Evolutionary conservation across 1,139 yeast genomes (phyloP).

Genomic region (Blastobotrys niveus): DNA sequence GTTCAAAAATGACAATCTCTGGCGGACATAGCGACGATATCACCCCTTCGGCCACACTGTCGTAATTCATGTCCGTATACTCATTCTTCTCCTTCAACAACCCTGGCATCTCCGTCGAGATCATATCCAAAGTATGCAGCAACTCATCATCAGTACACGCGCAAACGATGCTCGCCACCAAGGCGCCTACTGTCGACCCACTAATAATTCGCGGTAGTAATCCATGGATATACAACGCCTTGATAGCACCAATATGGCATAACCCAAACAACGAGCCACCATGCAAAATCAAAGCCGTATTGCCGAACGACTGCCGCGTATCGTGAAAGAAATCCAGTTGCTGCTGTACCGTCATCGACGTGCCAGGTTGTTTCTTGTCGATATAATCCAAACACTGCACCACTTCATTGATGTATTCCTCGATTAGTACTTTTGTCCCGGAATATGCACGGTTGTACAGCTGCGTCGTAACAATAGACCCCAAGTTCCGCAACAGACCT

Average conservation of each 20-base stretch:
- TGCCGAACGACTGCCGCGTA: constrained; percentile 82
- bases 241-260: constrained; percentile 88
- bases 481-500: constrained; percentile 82
- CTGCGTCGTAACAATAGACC: constrained; percentile 77
- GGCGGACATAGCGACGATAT: constrained; percentile 71
- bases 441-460: constrained; percentile 75
- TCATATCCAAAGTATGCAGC: constrained; percentile 31
- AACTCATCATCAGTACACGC: constrained; percentile 55
- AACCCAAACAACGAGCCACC: constrained; percentile 94
- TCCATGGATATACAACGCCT: constrained; percentile 66
- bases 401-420: constrained; percentile 77
- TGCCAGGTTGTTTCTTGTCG: constrained; percentile 24
- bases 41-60: constrained; percentile 33
- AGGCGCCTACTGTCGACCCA: constrained; percentile 94
- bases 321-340: constrained; percentile 85
- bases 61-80: constrained; percentile 25
- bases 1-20: constrained; percentile 71
- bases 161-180: constrained; percentile 82
- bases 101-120: constrained; percentile 45
- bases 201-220: constrained; percentile 78
- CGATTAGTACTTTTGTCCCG: constrained; percentile 84
- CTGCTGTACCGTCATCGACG: constrained; percentile 38
- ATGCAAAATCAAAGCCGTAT: constrained; percentile 82
- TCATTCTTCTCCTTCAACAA: constrained; percentile 21
- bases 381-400: constrained; percentile 58